Evolutionary conservation across 129 eudicot species (phyloP).

Genomic region (Helianthus tuberosus): DNA sequence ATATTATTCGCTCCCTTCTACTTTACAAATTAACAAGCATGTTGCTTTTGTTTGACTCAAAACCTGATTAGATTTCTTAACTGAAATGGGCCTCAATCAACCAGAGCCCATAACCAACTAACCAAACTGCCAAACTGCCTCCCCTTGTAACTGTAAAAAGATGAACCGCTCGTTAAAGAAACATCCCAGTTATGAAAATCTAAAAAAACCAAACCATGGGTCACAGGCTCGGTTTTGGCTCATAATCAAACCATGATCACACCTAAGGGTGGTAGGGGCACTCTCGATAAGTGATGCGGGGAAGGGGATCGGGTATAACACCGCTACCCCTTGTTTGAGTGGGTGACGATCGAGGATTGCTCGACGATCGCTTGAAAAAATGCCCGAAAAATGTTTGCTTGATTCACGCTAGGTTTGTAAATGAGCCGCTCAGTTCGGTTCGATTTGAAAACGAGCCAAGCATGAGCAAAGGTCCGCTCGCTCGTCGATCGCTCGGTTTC

Average conservation of each 20-base stretch:
- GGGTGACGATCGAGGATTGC: too few species aligned
- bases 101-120: not conserved
- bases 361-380: too few species aligned
- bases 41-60: not conserved
- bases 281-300: too few species aligned
- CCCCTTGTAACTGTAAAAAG: not conserved
- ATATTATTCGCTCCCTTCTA: not conserved
- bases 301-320: too few species aligned
- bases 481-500: too few species aligned
- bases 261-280: too few species aligned
- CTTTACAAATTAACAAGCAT: slow-evolving; percentile 1
- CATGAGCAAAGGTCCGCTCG: too few species aligned
- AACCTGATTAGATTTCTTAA: not conserved
- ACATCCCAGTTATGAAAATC: not conserved
- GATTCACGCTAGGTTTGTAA: too few species aligned
- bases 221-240: not conserved
- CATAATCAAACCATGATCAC: not conserved
- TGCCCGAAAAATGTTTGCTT: too few species aligned
- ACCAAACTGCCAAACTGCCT: not conserved
- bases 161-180: not conserved
- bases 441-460: too few species aligned
- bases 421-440: too few species aligned
- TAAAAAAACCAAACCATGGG: not conserved
- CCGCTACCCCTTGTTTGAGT: too few species aligned
- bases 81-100: not conserved